These are phyloP conservation scores for Trypanosoma conorhini DNA, from an alignment of 208 protist genomes.

Conservation along the genomic window DNA sequence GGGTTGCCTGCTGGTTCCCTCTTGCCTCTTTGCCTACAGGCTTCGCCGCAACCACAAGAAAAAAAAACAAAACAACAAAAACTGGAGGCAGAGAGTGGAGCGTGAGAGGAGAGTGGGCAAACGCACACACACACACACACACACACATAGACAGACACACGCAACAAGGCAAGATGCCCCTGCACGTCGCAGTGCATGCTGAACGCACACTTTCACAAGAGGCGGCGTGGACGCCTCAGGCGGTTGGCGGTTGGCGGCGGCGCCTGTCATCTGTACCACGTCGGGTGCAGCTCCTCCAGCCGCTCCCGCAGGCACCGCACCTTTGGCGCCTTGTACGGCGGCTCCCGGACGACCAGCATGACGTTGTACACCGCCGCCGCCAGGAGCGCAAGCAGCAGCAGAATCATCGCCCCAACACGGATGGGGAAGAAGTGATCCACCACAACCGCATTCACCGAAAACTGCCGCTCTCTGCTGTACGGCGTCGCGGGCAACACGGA, in stretches of 20 bases:
- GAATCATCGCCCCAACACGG: constrained; percentile 56
- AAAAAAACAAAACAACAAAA: background rate
- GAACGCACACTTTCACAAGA: no score
- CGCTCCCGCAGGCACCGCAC: constrained; percentile 78
- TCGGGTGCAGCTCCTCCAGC: constrained; percentile 75
- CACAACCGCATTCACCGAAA: constrained; percentile 42
- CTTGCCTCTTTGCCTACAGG: background rate
- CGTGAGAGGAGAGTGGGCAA: no score
- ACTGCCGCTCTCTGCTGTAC: constrained; percentile 45
- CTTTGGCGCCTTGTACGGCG: constrained; percentile 63
- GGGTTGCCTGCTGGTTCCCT: background rate
- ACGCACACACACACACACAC: background rate
- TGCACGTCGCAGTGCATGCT: no score
- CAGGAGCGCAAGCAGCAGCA: constrained; percentile 44
- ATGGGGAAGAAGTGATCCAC: constrained; percentile 70
- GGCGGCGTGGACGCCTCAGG: background rate
- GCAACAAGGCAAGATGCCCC: background rate
- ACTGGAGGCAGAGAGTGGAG: no score
- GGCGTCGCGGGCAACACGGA: constrained; percentile 12
- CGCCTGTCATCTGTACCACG: constrained; percentile 61
- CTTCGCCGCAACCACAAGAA: constrained; percentile 4
- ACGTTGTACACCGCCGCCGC: constrained; percentile 47
- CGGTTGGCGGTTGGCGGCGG: no score
- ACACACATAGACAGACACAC: background rate
- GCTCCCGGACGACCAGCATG: constrained; percentile 37